Evolutionary conservation across 1,284 basidiomycete species (phyloP).

Genomic region (Cystobasidium pallidum): DNA sequence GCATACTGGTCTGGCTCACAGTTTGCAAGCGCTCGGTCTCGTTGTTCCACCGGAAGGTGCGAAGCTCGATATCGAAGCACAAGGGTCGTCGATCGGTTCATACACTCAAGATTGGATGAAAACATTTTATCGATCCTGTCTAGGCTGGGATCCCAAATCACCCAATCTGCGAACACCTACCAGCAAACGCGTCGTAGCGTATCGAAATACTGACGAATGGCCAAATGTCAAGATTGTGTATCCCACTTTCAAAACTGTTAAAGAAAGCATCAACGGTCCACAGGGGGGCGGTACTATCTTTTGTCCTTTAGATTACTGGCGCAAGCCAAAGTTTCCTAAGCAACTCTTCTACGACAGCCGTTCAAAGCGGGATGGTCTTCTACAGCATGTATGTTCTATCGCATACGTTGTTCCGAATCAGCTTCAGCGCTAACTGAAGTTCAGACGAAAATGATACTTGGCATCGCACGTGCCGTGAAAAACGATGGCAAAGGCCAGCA

Average conservation of each 20-base stretch:
- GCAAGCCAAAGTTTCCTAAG: conserved; percentile 31
- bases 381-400: conserved; percentile 27
- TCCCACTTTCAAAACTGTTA: conserved; percentile 38
- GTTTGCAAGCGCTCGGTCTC: conserved; percentile 29
- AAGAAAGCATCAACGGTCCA: conserved; percentile 38
- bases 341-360: conserved; percentile 29
- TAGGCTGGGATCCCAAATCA: conserved; percentile 37
- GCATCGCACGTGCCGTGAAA: background rate
- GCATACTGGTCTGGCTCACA: conserved; percentile 22
- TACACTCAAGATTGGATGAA: conserved; percentile 41
- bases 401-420: background rate
- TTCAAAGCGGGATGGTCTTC: conserved; percentile 28
- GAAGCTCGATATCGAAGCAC: conserved; percentile 36
- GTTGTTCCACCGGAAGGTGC: conserved; percentile 12
- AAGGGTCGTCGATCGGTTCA: conserved; percentile 32
- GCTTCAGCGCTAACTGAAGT: too few species aligned
- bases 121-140: conserved; percentile 36
- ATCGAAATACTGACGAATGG: background rate
- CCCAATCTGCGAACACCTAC: conserved; percentile 7
- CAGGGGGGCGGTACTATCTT: conserved; percentile 40
- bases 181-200: conserved; percentile 16
- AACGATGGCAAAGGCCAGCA: background rate
- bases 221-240: conserved; percentile 37
- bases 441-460: conserved; percentile 41
- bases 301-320: conserved; percentile 33